Conservation (phyloP, 192 early-diverging fungal genomes). For the Coemansia asiatica region DNA sequence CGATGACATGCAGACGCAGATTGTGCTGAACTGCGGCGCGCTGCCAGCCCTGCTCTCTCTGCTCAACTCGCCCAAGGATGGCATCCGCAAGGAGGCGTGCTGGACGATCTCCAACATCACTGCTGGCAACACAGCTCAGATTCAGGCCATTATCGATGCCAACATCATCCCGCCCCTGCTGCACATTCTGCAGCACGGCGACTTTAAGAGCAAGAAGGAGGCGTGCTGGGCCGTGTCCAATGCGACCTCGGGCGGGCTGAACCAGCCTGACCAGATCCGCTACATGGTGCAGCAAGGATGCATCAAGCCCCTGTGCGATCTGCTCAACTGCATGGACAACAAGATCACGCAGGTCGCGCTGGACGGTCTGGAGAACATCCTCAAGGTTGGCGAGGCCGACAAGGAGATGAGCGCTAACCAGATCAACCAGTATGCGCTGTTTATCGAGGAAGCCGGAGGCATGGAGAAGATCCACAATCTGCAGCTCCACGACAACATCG, state of each 20-base stretch:
- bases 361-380: slow-evolving; percentile 96
- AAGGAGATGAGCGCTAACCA: slow-evolving; percentile 57
- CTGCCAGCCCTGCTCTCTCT: slow-evolving; percentile 79
- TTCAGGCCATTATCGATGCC: slow-evolving; percentile 94
- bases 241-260: slow-evolving; percentile 90
- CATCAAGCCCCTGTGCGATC: slow-evolving; percentile 94
- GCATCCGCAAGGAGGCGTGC: slow-evolving; percentile 97
- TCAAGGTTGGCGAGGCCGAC: slow-evolving; percentile 93
- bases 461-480: slow-evolving; percentile 94
- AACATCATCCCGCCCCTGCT: slow-evolving; percentile 92
- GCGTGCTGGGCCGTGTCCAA: slow-evolving; percentile 99
- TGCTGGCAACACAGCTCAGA: slow-evolving; percentile 89
- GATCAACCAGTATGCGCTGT: slow-evolving; percentile 84
- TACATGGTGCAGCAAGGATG: slow-evolving; percentile 90
- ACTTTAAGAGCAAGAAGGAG: slow-evolving; percentile 99
- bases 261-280: slow-evolving; percentile 90
- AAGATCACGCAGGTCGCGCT: slow-evolving; percentile 97
- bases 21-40: slow-evolving; percentile 88
- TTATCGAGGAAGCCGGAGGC: slow-evolving; percentile 90
- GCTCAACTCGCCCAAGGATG: slow-evolving; percentile 86
- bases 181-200: slow-evolving; percentile 78
- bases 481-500: slow-evolving; percentile 92
- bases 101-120: slow-evolving; percentile 99
- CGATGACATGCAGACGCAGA: slow-evolving; percentile 96
- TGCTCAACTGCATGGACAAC: slow-evolving; percentile 87